Percentiles rank a stretch among this genome's conserved stretches.
Evolutionary conservation across 371 early-diverging fungal species (phyloP).

Genomic region (Nematocida sp.): DNA sequence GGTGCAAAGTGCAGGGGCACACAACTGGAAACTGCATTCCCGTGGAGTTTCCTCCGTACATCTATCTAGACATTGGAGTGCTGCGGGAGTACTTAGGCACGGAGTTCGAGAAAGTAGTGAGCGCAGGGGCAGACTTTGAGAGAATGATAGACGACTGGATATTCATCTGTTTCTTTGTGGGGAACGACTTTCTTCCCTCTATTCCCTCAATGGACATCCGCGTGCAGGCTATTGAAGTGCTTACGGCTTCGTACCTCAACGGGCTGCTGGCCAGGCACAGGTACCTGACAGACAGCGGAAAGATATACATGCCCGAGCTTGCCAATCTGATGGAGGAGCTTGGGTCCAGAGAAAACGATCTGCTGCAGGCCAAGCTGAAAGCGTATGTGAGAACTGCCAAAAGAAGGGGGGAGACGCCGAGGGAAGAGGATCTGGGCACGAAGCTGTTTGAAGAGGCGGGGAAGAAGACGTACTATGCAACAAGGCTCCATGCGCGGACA

Average conservation of each 20-base stretch:
- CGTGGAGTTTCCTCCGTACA: slow-evolving; percentile 40
- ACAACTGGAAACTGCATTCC: slow-evolving; percentile 69
- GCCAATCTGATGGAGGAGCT: slow-evolving; percentile 49
- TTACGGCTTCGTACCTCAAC: slow-evolving; percentile 39
- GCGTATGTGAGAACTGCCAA: slow-evolving; percentile 51
- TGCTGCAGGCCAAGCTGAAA: slow-evolving; percentile 14
- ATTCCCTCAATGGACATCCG: slow-evolving; percentile 88
- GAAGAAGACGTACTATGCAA: slow-evolving; percentile 56
- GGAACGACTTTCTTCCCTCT: slow-evolving; percentile 98
- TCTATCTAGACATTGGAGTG: slow-evolving; percentile 54
- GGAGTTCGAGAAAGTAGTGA: slow-evolving; percentile 40
- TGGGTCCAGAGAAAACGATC: slow-evolving; percentile 50
- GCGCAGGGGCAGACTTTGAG: slow-evolving; percentile 73
- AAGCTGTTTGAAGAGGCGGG: slow-evolving; percentile 53
- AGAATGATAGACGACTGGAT: slow-evolving; percentile 95
- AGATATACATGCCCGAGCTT: slow-evolving; percentile 55
- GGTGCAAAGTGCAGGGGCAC: slow-evolving; percentile 77
- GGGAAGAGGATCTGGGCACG: slow-evolving; percentile 9
- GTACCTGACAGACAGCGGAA: slow-evolving; percentile 53
- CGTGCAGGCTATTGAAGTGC: slow-evolving; percentile 83
- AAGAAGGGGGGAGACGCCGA: slow-evolving; percentile 15
- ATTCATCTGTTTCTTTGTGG: slow-evolving; percentile 93
- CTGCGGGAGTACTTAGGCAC: slow-evolving; percentile 48
- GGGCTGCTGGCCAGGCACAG: slow-evolving; percentile 32
- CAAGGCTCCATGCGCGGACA: slow-evolving; percentile 54